phyloP scores from a whole-genome alignment of 768 basidiomycete genomes.

The Agaricus sinodeliciosus region DNA sequence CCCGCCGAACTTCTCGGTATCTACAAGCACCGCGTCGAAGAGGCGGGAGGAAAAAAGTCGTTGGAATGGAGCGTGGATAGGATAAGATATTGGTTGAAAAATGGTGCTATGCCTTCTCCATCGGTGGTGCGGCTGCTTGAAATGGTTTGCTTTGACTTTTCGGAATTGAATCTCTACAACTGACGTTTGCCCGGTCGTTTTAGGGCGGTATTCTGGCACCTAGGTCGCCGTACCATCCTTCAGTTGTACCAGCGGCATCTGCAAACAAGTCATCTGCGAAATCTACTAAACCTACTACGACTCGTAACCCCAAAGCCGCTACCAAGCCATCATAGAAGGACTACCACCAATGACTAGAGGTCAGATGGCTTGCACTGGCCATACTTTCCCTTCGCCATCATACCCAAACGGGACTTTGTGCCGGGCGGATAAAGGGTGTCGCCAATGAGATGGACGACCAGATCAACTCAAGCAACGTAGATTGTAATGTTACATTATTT shows the following conservation, averaged over 20 bases:
- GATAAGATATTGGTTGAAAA: slow-evolving; percentile 83
- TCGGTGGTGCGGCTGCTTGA: slow-evolving; percentile 72
- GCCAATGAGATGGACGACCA: background rate
- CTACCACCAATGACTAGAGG: too few species aligned
- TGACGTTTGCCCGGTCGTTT: background rate
- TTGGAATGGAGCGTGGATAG: slow-evolving; percentile 89
- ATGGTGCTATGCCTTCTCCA: slow-evolving; percentile 79
- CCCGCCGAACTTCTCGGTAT: slow-evolving; percentile 85
- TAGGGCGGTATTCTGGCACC: slow-evolving; percentile 61
- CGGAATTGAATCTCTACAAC: slow-evolving; percentile 2
- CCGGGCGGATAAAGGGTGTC: too few species aligned
- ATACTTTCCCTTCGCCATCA: too few species aligned
- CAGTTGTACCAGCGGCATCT: slow-evolving; percentile 14
- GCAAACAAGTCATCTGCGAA: slow-evolving; percentile 11
- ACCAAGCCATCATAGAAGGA: too few species aligned
- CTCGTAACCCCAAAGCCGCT: too few species aligned
- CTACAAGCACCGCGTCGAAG: slow-evolving; percentile 64
- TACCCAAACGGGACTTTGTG: too few species aligned
- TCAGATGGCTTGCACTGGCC: too few species aligned
- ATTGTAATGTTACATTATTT: slow-evolving; percentile 1
- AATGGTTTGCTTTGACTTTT: slow-evolving; percentile 47
- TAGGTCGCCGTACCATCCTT: slow-evolving; percentile 48
- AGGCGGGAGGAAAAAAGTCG: slow-evolving; percentile 53
- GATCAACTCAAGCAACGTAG: background rate
- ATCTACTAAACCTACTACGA: background rate